phyloP scores from a whole-genome alignment of 495 filamentous ascomycete genomes.

The Podospora pseudocomata region DNA sequence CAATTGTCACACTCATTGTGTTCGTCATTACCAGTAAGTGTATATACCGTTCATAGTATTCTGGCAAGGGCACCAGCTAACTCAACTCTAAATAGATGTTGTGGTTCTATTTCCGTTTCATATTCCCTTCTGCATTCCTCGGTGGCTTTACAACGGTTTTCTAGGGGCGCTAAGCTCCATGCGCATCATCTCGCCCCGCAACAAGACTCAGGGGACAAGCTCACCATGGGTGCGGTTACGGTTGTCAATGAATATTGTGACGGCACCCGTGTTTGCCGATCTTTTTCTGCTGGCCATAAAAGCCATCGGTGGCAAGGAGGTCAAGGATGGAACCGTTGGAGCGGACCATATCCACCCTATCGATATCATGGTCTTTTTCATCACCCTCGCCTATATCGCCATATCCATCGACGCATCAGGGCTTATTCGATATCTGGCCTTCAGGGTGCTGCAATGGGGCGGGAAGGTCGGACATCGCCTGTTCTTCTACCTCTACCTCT shows the following conservation, averaged over 20 bases:
- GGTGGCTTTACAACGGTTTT: constrained; percentile 40
- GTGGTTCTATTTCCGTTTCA: constrained; percentile 62
- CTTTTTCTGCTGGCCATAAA: constrained; percentile 61
- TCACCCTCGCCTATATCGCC: constrained; percentile 68
- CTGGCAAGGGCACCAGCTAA: not conserved
- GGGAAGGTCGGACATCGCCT: constrained; percentile 58
- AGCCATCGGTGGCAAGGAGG: constrained; percentile 59
- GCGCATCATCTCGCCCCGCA: constrained; percentile 50
- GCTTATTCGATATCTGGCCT: constrained; percentile 60
- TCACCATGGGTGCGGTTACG: constrained; percentile 32
- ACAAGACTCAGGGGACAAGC: constrained; percentile 18
- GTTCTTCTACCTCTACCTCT: constrained; percentile 64
- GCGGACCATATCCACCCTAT: constrained; percentile 57
- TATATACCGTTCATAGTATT: not conserved
- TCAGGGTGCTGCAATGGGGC: constrained; percentile 62
- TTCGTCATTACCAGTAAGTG: constrained; percentile 61
- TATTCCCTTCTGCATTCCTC: constrained; percentile 54
- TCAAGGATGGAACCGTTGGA: constrained; percentile 59
- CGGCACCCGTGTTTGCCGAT: constrained; percentile 60
- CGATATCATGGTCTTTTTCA: constrained; percentile 66
- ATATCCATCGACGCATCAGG: constrained; percentile 71
- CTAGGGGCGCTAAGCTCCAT: constrained; percentile 40
- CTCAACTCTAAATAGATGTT: constrained; percentile 44
- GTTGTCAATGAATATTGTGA: constrained; percentile 64
- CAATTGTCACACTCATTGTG: constrained; percentile 60